Evolutionary conservation across 2,329 filamentous ascomycete genomes (phyloP).

Genomic region (Orbilia brochopaga): DNA sequence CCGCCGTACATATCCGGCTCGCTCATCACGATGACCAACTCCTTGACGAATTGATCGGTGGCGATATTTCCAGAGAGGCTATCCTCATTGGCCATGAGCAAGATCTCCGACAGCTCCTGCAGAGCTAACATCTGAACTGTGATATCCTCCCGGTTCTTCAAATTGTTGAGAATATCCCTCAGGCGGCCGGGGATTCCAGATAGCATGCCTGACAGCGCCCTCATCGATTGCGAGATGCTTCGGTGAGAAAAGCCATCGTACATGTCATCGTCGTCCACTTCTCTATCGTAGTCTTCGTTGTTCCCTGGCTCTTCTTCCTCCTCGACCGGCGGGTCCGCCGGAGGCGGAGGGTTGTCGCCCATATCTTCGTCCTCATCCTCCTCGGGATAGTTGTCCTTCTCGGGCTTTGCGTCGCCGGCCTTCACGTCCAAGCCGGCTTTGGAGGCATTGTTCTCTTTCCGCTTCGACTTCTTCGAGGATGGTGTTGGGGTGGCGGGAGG

Average conservation of each 20-base stretch:
- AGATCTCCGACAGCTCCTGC: conserved; percentile 88
- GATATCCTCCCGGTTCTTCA: conserved; percentile 82
- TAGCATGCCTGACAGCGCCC: conserved; percentile 90
- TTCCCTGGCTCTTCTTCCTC: conserved; percentile 58
- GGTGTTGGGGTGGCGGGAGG: conserved; percentile 37
- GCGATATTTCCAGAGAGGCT: conserved; percentile 94
- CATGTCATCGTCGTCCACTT: conserved; percentile 71
- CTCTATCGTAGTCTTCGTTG: conserved; percentile 66
- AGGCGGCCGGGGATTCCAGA: conserved; percentile 80
- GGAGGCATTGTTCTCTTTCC: conserved; percentile 46
- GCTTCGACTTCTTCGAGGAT: conserved; percentile 34
- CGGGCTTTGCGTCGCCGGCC: conserved; percentile 54
- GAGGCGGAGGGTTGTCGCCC: conserved; percentile 29
- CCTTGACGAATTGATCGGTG: conserved; percentile 92
- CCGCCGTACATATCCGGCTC: conserved; percentile 84
- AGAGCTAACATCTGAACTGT: conserved; percentile 89
- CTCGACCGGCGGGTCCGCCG: conserved; percentile 58
- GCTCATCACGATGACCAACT: conserved; percentile 83
- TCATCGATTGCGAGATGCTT: conserved; percentile 77
- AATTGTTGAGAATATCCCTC: conserved; percentile 74
- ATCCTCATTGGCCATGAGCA: conserved; percentile 94
- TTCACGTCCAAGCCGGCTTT: conserved; percentile 29
- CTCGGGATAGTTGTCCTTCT: conserved; percentile 42
- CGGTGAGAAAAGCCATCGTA: conserved; percentile 66
- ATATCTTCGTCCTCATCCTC: conserved; percentile 50